Evolutionary conservation across 345 rosid species (phyloP).

Genomic region (Eucalyptus shirleyi): DNA sequence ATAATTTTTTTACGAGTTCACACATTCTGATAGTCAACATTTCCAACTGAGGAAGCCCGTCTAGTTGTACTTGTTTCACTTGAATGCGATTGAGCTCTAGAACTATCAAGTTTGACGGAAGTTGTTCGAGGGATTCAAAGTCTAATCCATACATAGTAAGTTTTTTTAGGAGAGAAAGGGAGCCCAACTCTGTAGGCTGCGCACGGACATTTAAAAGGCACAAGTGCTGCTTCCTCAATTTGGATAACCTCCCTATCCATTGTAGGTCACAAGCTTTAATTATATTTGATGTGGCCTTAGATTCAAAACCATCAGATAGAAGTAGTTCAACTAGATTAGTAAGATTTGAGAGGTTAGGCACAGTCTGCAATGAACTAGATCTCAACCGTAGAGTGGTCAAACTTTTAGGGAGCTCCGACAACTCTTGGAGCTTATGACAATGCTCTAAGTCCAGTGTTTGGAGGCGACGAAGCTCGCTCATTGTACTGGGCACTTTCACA

Average conservation of each 20-base stretch:
- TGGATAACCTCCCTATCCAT: too few relatives aligned
- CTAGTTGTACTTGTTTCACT: background rate
- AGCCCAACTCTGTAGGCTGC: background rate
- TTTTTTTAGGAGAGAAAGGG: background rate
- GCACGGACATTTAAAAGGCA: too few relatives aligned
- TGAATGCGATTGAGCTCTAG: background rate
- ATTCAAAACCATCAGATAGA: too few relatives aligned
- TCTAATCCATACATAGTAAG: background rate
- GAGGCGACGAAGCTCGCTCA: background rate
- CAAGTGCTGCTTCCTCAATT: too few relatives aligned
- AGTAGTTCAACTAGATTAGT: too few relatives aligned
- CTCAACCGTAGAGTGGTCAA: background rate
- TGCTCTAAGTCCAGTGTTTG: background rate
- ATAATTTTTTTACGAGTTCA: background rate
- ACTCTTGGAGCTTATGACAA: background rate
- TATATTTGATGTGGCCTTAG: too few relatives aligned
- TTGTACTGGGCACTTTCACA: background rate
- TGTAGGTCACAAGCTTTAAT: too few relatives aligned
- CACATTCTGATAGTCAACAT: background rate
- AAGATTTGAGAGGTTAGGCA: too few relatives aligned
- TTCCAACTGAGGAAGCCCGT: background rate
- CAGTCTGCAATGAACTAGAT: background rate
- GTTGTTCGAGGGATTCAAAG: background rate
- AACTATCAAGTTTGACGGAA: background rate
- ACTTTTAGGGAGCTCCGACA: background rate